phyloP scores from a whole-genome alignment of 2,329 filamentous ascomycete genomes.

The Volutella citrinella region DNA sequence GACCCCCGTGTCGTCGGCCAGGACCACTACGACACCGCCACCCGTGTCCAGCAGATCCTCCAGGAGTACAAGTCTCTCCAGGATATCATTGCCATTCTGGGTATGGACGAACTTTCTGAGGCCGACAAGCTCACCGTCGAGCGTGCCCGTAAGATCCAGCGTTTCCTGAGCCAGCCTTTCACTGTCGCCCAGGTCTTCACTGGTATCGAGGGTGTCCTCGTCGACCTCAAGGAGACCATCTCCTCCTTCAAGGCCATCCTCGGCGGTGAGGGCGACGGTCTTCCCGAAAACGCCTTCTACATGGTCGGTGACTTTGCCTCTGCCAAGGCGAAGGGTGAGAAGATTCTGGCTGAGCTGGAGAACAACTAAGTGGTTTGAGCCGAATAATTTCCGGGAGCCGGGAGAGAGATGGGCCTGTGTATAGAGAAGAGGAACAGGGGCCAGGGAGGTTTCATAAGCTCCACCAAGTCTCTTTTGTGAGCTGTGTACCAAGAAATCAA shows the following conservation, averaged over 20 bases:
- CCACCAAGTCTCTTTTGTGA: constrained; percentile 58
- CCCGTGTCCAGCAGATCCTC: constrained; percentile 96
- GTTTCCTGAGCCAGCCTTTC: constrained; percentile 99
- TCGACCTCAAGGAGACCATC: constrained; percentile 99
- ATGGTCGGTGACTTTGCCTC: constrained; percentile 97
- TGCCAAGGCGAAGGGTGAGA: constrained; percentile 95
- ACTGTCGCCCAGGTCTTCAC: constrained; percentile 82
- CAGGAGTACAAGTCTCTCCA: constrained; percentile 99
- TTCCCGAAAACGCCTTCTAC: constrained; percentile 94
- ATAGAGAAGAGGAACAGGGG: constrained; percentile 55
- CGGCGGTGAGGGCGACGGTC: constrained; percentile 88
- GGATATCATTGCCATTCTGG: constrained; percentile 99
- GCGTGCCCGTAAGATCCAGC: constrained; percentile 99
- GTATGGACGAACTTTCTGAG: constrained; percentile 99
- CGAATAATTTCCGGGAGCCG: constrained; percentile 34
- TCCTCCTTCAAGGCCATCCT: constrained; percentile 96
- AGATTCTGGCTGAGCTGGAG: constrained; percentile 97
- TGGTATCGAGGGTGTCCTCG: constrained; percentile 91
- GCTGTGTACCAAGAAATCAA: constrained; percentile 60
- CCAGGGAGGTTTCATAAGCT: constrained; percentile 48
- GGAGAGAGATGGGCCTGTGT: constrained; percentile 45
- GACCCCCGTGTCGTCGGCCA: constrained; percentile 95
- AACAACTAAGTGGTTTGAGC: constrained; percentile 45
- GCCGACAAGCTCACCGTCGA: constrained; percentile 99
- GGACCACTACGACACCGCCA: constrained; percentile 95